Conservation (phyloP, 768 basidiomycete genomes). For the Phallus indusiatus region DNA sequence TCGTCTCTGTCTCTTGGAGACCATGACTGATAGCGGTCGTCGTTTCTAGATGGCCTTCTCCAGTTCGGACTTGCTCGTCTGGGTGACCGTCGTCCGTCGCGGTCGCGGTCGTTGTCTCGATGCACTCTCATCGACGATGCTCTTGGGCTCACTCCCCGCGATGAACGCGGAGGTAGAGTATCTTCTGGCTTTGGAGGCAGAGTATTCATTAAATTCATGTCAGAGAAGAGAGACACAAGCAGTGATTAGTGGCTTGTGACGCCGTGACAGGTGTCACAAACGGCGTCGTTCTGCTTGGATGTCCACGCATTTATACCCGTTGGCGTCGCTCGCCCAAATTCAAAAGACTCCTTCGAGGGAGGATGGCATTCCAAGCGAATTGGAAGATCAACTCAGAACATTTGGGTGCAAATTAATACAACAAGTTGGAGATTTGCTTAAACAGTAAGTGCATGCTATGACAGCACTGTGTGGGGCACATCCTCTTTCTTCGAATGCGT, state of each 20-base stretch:
- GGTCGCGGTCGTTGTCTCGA: neutral
- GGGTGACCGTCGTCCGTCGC: neutral
- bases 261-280: conserved; percentile 2
- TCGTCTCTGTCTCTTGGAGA: conserved; percentile 1
- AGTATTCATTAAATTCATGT: neutral
- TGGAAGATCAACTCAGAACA: conserved; percentile 84
- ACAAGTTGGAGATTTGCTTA: conserved; percentile 84
- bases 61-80: neutral
- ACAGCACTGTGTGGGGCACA: neutral
- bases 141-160: conserved; percentile 1
- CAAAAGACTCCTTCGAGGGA: conserved; percentile 68
- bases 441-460: conserved; percentile 51
- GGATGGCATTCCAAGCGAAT: conserved; percentile 70
- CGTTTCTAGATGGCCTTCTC: neutral
- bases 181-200: conserved; percentile 10
- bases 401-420: conserved; percentile 94
- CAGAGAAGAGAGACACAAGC: no score
- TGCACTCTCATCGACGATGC: neutral
- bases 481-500: neutral
- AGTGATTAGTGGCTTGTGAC: neutral
- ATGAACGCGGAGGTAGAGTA: neutral
- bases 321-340: conserved; percentile 75
- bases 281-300: conserved; percentile 19
- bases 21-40: neutral
- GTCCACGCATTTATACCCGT: conserved; percentile 56